Conservation (phyloP, 2,329 filamentous ascomycete species). For the Microdochium bolleyi region DNA sequence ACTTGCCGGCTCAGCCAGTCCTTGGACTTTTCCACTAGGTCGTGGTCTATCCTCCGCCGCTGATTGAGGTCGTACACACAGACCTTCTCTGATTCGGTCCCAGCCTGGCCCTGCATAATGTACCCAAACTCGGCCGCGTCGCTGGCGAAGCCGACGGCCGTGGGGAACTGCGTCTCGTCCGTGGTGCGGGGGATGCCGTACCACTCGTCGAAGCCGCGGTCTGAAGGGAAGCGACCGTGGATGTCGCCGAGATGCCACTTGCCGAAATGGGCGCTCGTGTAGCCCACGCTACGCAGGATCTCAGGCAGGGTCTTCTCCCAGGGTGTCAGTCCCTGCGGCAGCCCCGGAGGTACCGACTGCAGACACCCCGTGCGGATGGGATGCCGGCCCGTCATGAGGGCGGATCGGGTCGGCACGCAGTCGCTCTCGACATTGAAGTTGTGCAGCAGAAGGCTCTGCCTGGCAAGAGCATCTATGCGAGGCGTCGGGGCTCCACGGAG, state of each 20-base stretch:
- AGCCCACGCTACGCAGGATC: slow-evolving; percentile 16
- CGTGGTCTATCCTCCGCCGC: slow-evolving; percentile 20
- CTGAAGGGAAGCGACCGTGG: slow-evolving; percentile 23
- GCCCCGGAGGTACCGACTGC: slow-evolving; percentile 22
- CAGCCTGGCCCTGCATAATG: slow-evolving; percentile 21
- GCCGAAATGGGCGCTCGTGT: slow-evolving; percentile 22
- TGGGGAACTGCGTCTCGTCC: slow-evolving; percentile 22
- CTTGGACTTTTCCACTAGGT: slow-evolving; percentile 20
- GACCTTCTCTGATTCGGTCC: slow-evolving; percentile 17
- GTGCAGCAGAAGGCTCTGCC: slow-evolving; percentile 21
- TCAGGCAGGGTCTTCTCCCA: slow-evolving; percentile 24
- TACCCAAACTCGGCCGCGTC: slow-evolving; percentile 24
- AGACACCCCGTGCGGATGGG: slow-evolving; percentile 24
- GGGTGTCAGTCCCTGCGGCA: slow-evolving; percentile 21
- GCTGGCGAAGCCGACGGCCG: slow-evolving; percentile 18
- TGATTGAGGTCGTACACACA: slow-evolving; percentile 22
- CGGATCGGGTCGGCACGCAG: slow-evolving; percentile 24
- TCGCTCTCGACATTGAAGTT: slow-evolving; percentile 30
- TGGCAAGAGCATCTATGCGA: slow-evolving; percentile 22
- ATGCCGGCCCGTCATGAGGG: slow-evolving; percentile 25
- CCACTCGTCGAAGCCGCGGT: slow-evolving; percentile 27
- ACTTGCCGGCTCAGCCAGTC: slow-evolving; percentile 20
- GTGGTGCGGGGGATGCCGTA: slow-evolving; percentile 19
- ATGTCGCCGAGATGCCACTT: slow-evolving; percentile 28
- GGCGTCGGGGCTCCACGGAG: slow-evolving; percentile 24